Conservation (phyloP, 2,329 filamentous ascomycete species). For the Delphinella strobiligena region DNA sequence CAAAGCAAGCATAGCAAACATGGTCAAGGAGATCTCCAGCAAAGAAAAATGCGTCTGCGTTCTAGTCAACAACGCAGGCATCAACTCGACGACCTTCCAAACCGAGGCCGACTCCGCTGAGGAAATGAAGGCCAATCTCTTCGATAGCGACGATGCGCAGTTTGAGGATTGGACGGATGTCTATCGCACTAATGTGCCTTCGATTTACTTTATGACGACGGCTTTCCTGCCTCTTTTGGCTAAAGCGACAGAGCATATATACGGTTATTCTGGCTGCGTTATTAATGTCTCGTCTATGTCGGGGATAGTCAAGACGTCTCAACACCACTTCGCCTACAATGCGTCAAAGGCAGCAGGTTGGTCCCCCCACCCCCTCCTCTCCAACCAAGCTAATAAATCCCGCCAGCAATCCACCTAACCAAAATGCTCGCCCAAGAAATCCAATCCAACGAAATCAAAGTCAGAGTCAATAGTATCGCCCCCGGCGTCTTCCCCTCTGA, state of each 20-base stretch:
- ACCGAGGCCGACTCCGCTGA: slow-evolving; percentile 28
- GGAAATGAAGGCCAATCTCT: slow-evolving; percentile 30
- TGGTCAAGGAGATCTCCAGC: slow-evolving; percentile 31
- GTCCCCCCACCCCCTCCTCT: too few relatives aligned
- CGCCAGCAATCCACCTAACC: slow-evolving; percentile 43
- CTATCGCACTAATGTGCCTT: slow-evolving; percentile 36
- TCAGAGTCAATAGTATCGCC: slow-evolving; percentile 46
- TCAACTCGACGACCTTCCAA: slow-evolving; percentile 27
- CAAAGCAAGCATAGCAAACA: slow-evolving; percentile 30
- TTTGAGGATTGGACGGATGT: slow-evolving; percentile 34
- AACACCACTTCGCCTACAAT: slow-evolving; percentile 38
- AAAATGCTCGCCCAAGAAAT: slow-evolving; percentile 44
- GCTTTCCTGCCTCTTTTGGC: slow-evolving; percentile 35
- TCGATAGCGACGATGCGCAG: slow-evolving; percentile 27
- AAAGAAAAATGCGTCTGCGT: slow-evolving; percentile 34
- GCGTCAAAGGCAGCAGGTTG: slow-evolving; percentile 37
- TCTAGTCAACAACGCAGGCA: slow-evolving; percentile 35
- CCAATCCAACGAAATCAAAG: slow-evolving; percentile 38
- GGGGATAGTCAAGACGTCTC: slow-evolving; percentile 33
- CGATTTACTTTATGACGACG: slow-evolving; percentile 35
- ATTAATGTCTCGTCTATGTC: slow-evolving; percentile 37
- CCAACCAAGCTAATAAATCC: too few relatives aligned
- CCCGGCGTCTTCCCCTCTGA: slow-evolving; percentile 46
- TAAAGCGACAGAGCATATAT: slow-evolving; percentile 28
- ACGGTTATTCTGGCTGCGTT: slow-evolving; percentile 31